phyloP scores from a whole-genome alignment of 106 monocot species.

The Platanthera zijinensis region DNA sequence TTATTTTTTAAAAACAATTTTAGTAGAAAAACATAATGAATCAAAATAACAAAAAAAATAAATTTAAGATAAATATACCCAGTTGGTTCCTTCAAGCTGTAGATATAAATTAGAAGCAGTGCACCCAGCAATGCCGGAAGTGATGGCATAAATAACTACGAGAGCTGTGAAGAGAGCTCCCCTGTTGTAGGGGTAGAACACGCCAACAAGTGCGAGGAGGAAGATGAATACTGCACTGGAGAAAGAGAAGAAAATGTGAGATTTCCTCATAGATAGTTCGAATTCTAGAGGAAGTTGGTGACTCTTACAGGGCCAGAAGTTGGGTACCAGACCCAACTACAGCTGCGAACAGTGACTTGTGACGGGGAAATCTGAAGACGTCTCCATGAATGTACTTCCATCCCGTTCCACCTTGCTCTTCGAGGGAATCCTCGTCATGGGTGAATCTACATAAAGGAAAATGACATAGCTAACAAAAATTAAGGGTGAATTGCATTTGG shows the following conservation, averaged over 20 bases:
- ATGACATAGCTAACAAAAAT: neutral
- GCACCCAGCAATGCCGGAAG: constrained; percentile 73
- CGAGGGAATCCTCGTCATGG: constrained; percentile 52
- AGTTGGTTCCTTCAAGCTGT: constrained; percentile 71
- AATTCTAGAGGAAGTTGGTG: neutral
- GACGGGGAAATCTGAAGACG: constrained; percentile 59
- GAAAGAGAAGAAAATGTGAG: constrained; percentile 14
- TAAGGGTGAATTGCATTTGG: too few species aligned
- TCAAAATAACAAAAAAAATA: neutral
- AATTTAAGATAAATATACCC: constrained; percentile 37
- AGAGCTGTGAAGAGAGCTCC: constrained; percentile 76
- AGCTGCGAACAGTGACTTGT: constrained; percentile 69
- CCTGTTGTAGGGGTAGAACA: constrained; percentile 81
- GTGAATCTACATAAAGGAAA: constrained; percentile 33
- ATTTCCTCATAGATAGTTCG: neutral
- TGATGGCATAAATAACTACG: constrained; percentile 78
- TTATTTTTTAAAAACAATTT: neutral
- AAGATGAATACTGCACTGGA: constrained; percentile 63
- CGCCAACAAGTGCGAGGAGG: constrained; percentile 73
- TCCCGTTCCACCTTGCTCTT: constrained; percentile 76
- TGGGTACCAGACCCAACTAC: constrained; percentile 72
- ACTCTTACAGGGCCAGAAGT: constrained; percentile 61
- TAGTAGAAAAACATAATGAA: neutral
- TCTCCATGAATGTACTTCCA: constrained; percentile 88
- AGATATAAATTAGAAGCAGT: constrained; percentile 62